Conservation (phyloP, 1,139 yeast species). For the Blastobotrys indianensis region DNA sequence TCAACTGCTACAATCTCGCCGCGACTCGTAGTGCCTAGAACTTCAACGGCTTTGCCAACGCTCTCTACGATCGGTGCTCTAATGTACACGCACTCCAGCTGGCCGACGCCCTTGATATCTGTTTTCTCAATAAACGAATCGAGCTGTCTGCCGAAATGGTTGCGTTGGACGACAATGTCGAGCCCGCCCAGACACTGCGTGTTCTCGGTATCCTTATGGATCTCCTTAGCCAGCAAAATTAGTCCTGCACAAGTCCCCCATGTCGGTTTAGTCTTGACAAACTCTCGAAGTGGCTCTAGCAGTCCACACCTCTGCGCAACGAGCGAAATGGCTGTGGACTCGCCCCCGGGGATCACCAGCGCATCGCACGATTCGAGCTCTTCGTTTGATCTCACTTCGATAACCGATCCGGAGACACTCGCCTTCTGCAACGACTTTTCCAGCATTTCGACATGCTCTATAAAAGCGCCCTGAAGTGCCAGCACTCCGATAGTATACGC, state of each 20-base stretch:
- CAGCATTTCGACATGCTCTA: constrained; percentile 60
- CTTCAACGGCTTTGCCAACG: constrained; percentile 15
- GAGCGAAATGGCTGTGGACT: constrained; percentile 68
- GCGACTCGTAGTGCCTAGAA: constrained; percentile 24
- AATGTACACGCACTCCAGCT: constrained; percentile 61
- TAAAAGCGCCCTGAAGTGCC: constrained; percentile 77
- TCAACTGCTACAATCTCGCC: constrained; percentile 58
- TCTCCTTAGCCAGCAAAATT: constrained; percentile 56
- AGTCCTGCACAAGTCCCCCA: constrained; percentile 93
- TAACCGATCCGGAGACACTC: constrained; percentile 26
- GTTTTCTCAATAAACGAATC: constrained; percentile 51
- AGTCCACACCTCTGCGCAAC: constrained; percentile 63
- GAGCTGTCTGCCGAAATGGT: constrained; percentile 75
- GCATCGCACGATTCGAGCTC: constrained; percentile 52
- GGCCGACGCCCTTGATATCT: constrained; percentile 39
- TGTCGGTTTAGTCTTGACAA: constrained; percentile 50
- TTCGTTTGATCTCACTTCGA: constrained; percentile 49
- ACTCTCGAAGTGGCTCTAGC: constrained; percentile 49
- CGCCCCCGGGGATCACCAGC: constrained; percentile 73
- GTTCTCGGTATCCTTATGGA: constrained; percentile 46
- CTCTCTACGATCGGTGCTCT: constrained; percentile 64
- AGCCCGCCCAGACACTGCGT: constrained; percentile 64
- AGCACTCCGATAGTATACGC: constrained; percentile 53
- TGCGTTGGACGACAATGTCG: constrained; percentile 58
- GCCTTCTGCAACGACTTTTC: constrained; percentile 15